Percentiles rank a stretch among this genome's conserved stretches.
phyloP scores from a whole-genome alignment of 1,139 yeast species.

The Candida labiduridarum region DNA sequence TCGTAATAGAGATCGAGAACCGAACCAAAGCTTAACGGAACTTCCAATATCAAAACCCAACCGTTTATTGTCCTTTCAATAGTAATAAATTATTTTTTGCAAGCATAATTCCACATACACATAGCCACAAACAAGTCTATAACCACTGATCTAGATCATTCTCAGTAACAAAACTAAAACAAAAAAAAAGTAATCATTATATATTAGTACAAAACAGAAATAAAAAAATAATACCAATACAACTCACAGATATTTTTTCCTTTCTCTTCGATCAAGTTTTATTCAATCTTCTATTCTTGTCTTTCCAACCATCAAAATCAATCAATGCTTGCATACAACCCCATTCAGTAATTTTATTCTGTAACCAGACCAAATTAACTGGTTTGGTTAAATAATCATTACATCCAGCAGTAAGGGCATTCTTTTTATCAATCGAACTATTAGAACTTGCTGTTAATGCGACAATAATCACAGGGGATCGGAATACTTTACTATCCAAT shows the following conservation, averaged over 20 bases:
- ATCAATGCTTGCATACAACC: conserved; percentile 97
- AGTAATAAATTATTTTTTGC: too few species aligned
- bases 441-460: conserved; percentile 90
- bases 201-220: not conserved
- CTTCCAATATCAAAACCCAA: too few species aligned
- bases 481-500: conserved; percentile 61
- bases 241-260: not conserved
- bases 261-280: conserved; percentile 4
- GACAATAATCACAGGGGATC: conserved; percentile 93
- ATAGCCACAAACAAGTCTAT: too few species aligned
- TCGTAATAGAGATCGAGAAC: too few species aligned
- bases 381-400: conserved; percentile 97
- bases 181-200: not conserved
- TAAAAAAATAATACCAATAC: not conserved
- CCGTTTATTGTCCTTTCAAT: too few species aligned
- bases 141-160: too few species aligned
- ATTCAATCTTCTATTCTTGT: conserved; percentile 22
- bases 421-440: conserved; percentile 82
- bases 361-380: conserved; percentile 90
- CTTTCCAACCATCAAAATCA: conserved; percentile 93
- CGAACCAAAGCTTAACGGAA: too few species aligned
- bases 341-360: conserved; percentile 95
- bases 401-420: conserved; percentile 95
- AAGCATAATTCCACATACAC: too few species aligned
- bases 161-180: not conserved